phyloP scores from a whole-genome alignment of 176 grass and related monocot genomes.

The Microstegium vimineum region DNA sequence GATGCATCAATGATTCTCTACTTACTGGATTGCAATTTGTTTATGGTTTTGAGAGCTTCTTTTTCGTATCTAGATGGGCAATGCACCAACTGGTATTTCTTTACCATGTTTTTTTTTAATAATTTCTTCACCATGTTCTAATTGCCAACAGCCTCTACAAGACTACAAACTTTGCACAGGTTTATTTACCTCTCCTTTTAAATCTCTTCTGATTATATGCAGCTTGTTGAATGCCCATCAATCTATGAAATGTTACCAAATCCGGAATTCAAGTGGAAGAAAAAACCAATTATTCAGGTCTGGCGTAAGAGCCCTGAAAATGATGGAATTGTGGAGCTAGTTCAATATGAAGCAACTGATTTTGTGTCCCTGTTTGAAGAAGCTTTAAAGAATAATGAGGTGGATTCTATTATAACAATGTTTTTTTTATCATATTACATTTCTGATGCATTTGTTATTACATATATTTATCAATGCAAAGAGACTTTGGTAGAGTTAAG shows the following conservation, averaged over 20 bases:
- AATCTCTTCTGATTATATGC: constrained; percentile 4
- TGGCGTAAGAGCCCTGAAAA: constrained; percentile 73
- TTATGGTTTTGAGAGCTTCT: constrained; percentile 94
- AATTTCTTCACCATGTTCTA: constrained; percentile 33
- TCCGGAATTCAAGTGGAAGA: constrained; percentile 69
- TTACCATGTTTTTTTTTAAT: background rate
- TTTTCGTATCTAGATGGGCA: constrained; percentile 93
- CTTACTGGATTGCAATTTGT: constrained; percentile 94
- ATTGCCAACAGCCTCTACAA: background rate
- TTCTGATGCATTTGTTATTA: background rate
- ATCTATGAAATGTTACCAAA: constrained; percentile 91
- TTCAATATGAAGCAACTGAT: constrained; percentile 53
- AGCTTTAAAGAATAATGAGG: constrained; percentile 90
- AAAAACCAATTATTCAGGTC: constrained; percentile 64
- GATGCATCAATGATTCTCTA: constrained; percentile 94
- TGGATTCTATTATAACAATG: constrained; percentile 3
- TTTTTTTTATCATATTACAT: background rate
- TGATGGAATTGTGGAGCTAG: constrained; percentile 43
- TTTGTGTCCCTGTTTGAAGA: constrained; percentile 86
- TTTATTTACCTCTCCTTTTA: background rate
- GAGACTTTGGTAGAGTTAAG: background rate
- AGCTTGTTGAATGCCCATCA: constrained; percentile 93
- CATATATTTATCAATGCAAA: background rate
- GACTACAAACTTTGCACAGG: background rate
- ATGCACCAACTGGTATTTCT: constrained; percentile 97